A percentile compares a stretch with the other conserved stretches of the same genome.
phyloP scores from a whole-genome alignment of 495 filamentous ascomycete genomes.

The Pseudoneurospora amorphoporcata region DNA sequence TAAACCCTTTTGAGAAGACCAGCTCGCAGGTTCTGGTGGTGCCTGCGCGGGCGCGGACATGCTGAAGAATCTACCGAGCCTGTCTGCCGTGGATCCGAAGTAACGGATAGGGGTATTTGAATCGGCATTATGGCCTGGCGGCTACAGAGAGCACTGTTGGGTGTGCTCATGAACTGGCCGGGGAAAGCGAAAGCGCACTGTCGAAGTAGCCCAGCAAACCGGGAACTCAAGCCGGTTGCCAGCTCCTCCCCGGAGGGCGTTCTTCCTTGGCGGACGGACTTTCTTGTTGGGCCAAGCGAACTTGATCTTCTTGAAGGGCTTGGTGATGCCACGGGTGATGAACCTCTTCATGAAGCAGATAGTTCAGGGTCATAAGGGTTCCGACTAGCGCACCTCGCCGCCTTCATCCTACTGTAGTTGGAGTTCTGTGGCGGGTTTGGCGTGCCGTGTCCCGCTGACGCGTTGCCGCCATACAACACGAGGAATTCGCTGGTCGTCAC shows the following conservation, averaged over 20 bases:
- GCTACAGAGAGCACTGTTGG: background rate
- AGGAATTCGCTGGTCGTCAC: constrained; percentile 77
- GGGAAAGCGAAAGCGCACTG: background rate
- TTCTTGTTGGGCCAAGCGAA: constrained; percentile 65
- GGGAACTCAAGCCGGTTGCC: background rate
- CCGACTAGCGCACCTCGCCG: constrained; percentile 38
- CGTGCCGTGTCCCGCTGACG: constrained; percentile 76
- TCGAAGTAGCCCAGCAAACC: no score
- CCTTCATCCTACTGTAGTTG: constrained; percentile 36
- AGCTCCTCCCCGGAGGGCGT: background rate
- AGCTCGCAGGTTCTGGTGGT: no score
- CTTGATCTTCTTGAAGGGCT: constrained; percentile 69
- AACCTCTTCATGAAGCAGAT: constrained; percentile 72
- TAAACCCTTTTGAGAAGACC: no score
- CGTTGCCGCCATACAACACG: constrained; percentile 94
- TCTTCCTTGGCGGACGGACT: background rate
- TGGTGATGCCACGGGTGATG: constrained; percentile 94
- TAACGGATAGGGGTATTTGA: background rate
- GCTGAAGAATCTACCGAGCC: no score
- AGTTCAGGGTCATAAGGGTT: constrained; percentile 28
- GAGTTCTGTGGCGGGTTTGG: no score
- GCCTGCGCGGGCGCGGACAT: no score
- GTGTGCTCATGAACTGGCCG: background rate
- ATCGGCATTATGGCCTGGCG: background rate
- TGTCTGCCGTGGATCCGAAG: no score